phyloP scores from a whole-genome alignment of 352 stramenopile genomes.

The Phytophthora kernoviae region DNA sequence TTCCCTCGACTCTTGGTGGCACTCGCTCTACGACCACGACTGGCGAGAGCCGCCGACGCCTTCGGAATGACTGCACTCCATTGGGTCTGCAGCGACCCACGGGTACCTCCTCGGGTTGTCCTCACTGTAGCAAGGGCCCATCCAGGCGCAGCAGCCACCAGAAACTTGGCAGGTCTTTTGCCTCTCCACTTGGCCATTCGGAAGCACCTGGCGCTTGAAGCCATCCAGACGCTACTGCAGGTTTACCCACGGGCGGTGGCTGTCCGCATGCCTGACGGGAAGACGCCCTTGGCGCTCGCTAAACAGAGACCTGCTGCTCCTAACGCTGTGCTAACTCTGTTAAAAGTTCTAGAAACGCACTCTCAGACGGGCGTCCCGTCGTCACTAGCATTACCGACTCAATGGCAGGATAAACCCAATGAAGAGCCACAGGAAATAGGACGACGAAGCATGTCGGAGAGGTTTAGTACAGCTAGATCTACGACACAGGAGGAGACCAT shows the following conservation, averaged over 20 bases:
- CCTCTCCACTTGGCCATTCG: slow-evolving; percentile 72
- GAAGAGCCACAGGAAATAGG: background rate
- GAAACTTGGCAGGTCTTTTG: slow-evolving; percentile 64
- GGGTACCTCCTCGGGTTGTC: slow-evolving; percentile 52
- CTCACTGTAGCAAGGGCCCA: slow-evolving; percentile 58
- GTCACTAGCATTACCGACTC: slow-evolving; percentile 11
- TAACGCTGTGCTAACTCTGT: slow-evolving; percentile 25
- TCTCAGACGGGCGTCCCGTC: slow-evolving; percentile 19
- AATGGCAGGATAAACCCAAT: slow-evolving; percentile 5
- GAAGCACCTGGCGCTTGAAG: slow-evolving; percentile 61
- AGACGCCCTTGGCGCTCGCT: slow-evolving; percentile 49
- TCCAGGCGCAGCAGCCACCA: slow-evolving; percentile 37
- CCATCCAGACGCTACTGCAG: slow-evolving; percentile 70
- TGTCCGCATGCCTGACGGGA: slow-evolving; percentile 54
- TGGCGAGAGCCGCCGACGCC: slow-evolving; percentile 51
- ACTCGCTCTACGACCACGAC: slow-evolving; percentile 44
- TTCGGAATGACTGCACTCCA: slow-evolving; percentile 87
- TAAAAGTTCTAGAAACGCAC: slow-evolving; percentile 48
- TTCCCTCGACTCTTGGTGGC: slow-evolving; percentile 48
- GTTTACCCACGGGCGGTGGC: slow-evolving; percentile 64
- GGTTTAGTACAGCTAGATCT: slow-evolving; percentile 17
- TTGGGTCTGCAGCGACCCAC: slow-evolving; percentile 73
- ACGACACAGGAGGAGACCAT: slow-evolving; percentile 31
- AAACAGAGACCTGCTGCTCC: slow-evolving; percentile 41
- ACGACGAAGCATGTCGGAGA: slow-evolving; percentile 12